These are phyloP conservation scores for Gracilaria vermiculophylla DNA, from an alignment of 23 red algal genomes.

Conservation along the genomic window DNA sequence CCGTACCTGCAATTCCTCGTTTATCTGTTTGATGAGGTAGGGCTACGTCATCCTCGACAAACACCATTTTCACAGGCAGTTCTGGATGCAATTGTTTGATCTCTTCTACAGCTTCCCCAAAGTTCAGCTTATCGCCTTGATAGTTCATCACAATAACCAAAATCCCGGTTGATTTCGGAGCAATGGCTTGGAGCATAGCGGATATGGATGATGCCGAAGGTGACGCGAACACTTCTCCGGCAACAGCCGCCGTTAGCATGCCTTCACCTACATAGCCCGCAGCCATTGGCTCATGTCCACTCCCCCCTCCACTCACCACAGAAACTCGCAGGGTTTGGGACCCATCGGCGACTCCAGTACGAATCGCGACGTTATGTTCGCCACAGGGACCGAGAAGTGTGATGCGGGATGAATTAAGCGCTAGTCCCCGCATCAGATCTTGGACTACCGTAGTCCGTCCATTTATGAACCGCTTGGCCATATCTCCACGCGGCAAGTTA, in stretches of 20 bases:
- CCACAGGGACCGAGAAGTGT: constrained; percentile 21
- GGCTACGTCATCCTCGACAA: constrained; percentile 71
- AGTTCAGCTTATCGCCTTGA: constrained; percentile 68
- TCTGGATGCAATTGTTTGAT: neutral
- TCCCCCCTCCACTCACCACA: constrained; percentile 70
- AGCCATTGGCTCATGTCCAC: constrained; percentile 81
- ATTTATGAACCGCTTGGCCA: constrained; percentile 63
- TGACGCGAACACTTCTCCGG: constrained; percentile 59
- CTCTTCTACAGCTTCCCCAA: constrained; percentile 47
- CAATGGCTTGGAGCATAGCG: constrained; percentile 32
- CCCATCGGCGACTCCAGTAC: neutral
- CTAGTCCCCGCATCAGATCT: constrained; percentile 31
- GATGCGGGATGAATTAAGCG: constrained; percentile 25
- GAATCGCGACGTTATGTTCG: constrained; percentile 31
- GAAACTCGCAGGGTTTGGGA: constrained; percentile 45
- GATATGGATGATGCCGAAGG: constrained; percentile 49
- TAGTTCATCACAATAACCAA: constrained; percentile 79
- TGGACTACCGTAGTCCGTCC: constrained; percentile 1
- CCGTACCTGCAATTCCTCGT: constrained; percentile 75
- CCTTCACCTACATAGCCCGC: constrained; percentile 70
- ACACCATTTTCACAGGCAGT: neutral
- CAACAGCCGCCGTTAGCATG: constrained; percentile 64
- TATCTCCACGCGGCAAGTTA: too few relatives aligned
- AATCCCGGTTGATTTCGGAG: constrained; percentile 46
- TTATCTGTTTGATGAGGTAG: constrained; percentile 1